A percentile compares a stretch with the other conserved stretches of the same genome.
Evolutionary conservation across 352 stramenopile species (phyloP).

Genomic region (Blastocystis sp.): DNA sequence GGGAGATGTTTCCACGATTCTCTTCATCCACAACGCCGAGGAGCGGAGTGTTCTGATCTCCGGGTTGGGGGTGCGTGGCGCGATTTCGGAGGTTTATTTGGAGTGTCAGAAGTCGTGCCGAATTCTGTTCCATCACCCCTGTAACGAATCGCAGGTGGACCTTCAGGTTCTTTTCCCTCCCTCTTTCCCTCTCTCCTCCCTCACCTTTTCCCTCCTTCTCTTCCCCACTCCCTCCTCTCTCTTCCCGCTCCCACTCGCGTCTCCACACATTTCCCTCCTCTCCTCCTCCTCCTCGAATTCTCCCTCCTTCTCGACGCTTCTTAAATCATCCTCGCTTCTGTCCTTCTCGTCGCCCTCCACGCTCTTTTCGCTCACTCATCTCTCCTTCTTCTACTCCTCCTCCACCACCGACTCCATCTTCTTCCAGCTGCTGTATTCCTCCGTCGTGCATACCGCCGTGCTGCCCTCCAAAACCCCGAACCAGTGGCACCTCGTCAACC

Average conservation of each 20-base stretch:
- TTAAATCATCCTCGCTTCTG: not conserved
- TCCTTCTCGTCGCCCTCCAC: not conserved
- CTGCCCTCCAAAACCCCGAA: not conserved
- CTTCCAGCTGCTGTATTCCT: not conserved
- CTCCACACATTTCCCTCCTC: not conserved
- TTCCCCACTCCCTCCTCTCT: not conserved
- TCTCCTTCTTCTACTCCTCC: not conserved
- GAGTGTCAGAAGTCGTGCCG: not conserved
- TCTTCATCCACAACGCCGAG: not conserved
- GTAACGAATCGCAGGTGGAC: not conserved
- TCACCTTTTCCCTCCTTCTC: not conserved
- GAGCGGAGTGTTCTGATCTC: not conserved
- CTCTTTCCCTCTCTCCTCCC: not conserved
- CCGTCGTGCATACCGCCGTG: not conserved
- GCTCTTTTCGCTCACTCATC: not conserved
- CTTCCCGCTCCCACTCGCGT: not conserved
- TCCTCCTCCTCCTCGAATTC: not conserved
- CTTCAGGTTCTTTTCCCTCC: not conserved
- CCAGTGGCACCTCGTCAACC: not conserved
- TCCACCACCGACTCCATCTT: not conserved
- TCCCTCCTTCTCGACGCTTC: not conserved
- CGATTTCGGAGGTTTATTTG: not conserved
- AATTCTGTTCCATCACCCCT: not conserved
- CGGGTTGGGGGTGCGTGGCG: not conserved
- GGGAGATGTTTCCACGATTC: not conserved